These are phyloP conservation scores for Leersia perrieri DNA, from an alignment of 176 grass and related monocot species.

Conservation along the genomic window DNA sequence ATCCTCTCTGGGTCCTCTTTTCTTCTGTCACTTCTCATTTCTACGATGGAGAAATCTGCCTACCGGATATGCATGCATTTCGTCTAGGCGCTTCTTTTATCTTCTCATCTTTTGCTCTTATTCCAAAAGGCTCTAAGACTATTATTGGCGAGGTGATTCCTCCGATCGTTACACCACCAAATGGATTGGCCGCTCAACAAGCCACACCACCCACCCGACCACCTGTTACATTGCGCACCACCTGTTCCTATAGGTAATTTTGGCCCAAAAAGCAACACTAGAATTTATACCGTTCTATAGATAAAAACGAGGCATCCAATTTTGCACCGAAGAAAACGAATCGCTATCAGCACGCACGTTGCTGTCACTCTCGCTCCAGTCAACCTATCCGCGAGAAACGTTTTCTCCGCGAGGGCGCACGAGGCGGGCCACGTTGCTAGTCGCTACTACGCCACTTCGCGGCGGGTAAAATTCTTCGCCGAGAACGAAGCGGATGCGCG, in stretches of 20 bases:
- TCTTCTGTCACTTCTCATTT: not conserved
- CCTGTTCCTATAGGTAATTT: not conserved
- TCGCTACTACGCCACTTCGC: not conserved
- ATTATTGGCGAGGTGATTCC: not conserved
- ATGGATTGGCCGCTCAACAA: not conserved
- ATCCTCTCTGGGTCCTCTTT: no score
- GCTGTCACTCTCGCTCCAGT: not conserved
- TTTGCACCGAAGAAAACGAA: not conserved
- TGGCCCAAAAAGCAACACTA: not conserved
- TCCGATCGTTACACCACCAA: not conserved
- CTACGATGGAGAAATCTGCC: not conserved
- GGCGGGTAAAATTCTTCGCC: not conserved
- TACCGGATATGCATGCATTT: not conserved
- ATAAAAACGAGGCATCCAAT: not conserved
- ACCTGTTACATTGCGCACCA: not conserved
- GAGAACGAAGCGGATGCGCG: not conserved
- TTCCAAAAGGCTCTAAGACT: not conserved
- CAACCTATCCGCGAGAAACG: not conserved
- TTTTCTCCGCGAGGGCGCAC: not conserved
- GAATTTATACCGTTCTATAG: not conserved
- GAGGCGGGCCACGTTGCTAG: not conserved
- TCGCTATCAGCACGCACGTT: not conserved
- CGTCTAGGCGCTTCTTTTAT: not conserved
- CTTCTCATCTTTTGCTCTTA: not conserved
- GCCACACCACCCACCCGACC: not conserved